These are phyloP conservation scores for Syncephalastrum monosporum DNA, from an alignment of 371 early-diverging fungal genomes.

Conservation along the genomic window DNA sequence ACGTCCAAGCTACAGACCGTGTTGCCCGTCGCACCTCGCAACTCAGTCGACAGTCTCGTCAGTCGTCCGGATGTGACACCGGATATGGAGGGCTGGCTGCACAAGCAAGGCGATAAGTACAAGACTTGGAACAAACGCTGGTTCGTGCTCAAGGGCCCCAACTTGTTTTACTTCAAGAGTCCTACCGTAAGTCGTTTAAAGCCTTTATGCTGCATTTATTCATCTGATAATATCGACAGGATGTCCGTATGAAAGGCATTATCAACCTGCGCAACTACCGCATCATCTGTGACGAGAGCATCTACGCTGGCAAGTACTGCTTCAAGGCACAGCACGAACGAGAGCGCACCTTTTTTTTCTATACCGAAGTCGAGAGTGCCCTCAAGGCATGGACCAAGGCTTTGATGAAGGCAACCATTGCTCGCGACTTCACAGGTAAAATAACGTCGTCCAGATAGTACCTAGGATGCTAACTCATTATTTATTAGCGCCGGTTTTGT, in stretches of 20 bases:
- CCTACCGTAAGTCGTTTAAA: constrained; percentile 33
- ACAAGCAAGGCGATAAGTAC: constrained; percentile 66
- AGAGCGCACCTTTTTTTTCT: constrained; percentile 65
- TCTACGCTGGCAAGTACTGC: constrained; percentile 67
- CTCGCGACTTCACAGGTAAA: constrained; percentile 52
- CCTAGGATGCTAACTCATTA: not conserved
- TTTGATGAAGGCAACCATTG: constrained; percentile 72
- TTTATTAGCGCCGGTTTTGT: constrained; percentile 60
- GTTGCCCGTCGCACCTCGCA: constrained; percentile 16
- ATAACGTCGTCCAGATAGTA: not conserved
- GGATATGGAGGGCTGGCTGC: constrained; percentile 65
- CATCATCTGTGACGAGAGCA: constrained; percentile 57
- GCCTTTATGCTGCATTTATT: not conserved
- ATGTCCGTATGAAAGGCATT: constrained; percentile 55
- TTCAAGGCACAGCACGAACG: constrained; percentile 66
- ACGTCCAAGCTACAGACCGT: constrained; percentile 20
- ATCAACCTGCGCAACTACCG: constrained; percentile 58
- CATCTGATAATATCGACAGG: constrained; percentile 18
- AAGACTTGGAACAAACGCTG: constrained; percentile 68
- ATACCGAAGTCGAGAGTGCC: constrained; percentile 52
- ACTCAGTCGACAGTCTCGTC: constrained; percentile 17
- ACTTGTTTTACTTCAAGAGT: constrained; percentile 62
- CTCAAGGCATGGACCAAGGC: constrained; percentile 67
- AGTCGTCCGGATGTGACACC: constrained; percentile 23
- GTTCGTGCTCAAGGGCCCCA: constrained; percentile 64